Percentiles rank a stretch among this genome's conserved stretches.
Evolutionary conservation across 2,329 filamentous ascomycete species (phyloP).

Genomic region (Zasmidium cellare): DNA sequence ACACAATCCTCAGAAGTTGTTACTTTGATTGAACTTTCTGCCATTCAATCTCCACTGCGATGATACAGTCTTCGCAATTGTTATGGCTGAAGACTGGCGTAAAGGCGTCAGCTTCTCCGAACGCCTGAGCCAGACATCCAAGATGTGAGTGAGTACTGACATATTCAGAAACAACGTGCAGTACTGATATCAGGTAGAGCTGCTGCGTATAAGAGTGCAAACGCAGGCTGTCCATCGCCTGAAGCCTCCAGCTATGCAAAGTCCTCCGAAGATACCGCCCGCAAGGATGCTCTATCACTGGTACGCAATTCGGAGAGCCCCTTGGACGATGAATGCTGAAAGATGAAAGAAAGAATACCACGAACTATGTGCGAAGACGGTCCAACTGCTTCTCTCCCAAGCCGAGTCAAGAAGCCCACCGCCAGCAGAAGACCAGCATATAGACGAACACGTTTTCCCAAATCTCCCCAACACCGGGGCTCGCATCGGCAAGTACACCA

Average conservation of each 20-base stretch:
- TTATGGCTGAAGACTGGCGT: slow-evolving; percentile 41
- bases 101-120: slow-evolving; percentile 45
- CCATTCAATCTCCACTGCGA: too few relatives aligned
- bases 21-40: background rate
- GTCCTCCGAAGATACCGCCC: slow-evolving; percentile 65
- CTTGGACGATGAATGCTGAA: slow-evolving; percentile 22
- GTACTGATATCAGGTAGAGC: slow-evolving; percentile 42
- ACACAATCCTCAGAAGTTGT: too few relatives aligned
- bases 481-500: slow-evolving; percentile 57
- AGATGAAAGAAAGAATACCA: slow-evolving; percentile 58
- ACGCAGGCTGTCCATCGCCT: slow-evolving; percentile 45
- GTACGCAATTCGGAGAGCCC: slow-evolving; percentile 43
- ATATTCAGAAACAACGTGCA: background rate
- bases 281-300: slow-evolving; percentile 56
- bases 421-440: slow-evolving; percentile 24
- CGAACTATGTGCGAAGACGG: slow-evolving; percentile 37
- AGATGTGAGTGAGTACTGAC: slow-evolving; percentile 48
- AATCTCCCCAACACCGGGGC: slow-evolving; percentile 37
- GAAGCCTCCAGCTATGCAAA: slow-evolving; percentile 62
- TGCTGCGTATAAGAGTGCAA: slow-evolving; percentile 48
- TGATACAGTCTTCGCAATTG: background rate
- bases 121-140: slow-evolving; percentile 44
- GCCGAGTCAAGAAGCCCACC: slow-evolving; percentile 29
- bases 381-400: slow-evolving; percentile 30
- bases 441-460: slow-evolving; percentile 33